Base-by-base conservation (phyloP, 345 rosid species). In the Carallia pectinifolia region DNA sequence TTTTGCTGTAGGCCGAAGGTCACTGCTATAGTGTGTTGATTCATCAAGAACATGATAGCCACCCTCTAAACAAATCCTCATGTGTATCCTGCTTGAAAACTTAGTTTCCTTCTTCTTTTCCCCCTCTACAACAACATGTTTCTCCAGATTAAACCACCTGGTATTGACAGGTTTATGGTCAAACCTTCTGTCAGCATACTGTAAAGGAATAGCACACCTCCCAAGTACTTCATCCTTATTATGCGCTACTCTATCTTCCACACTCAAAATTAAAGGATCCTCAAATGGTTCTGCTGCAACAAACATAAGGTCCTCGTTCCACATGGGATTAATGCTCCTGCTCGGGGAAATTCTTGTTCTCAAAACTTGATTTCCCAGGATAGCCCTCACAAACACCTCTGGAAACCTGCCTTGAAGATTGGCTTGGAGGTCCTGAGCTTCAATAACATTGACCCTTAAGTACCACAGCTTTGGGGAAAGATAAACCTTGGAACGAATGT, bases 11-110 rank as follows among this genome's bases (percentile, higher is more conserved):
- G 98, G 96, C 69, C 95, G 96, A 34, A 92, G 91, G 82, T 96
- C 93, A 60, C 98, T 92, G 83, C 98, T 96, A 66, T 92, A 90
- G 79, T 88, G 90, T 0, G 97, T 89, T 16, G 98, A 88, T 79
- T 96, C 99, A 12, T 96, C 99, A 52, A 96, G 91, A 67, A 92
- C 98, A 77, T 96, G 98, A 75, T 92, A 92, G n/a, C 99, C 97
- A 7, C 91, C 90, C 60, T 96, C 98, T 60, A 96, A 63, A 78
- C 87, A 83, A 29, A 88, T 8, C 58, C 81, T 71, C 54, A 87
- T 62, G 76, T 81, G 81, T 71, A 96, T 90, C 89, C 85, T 86
- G 82, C 98, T 96, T 6, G 98, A 80, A 74, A 96, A 96, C 66
- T 92, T 92, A n/a, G 71, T 89, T 70, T 89, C 93, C 72, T 76